These are phyloP conservation scores for Apiotrichum brassicae DNA, from an alignment of 1,284 basidiomycete genomes.

Conservation along the genomic window DNA sequence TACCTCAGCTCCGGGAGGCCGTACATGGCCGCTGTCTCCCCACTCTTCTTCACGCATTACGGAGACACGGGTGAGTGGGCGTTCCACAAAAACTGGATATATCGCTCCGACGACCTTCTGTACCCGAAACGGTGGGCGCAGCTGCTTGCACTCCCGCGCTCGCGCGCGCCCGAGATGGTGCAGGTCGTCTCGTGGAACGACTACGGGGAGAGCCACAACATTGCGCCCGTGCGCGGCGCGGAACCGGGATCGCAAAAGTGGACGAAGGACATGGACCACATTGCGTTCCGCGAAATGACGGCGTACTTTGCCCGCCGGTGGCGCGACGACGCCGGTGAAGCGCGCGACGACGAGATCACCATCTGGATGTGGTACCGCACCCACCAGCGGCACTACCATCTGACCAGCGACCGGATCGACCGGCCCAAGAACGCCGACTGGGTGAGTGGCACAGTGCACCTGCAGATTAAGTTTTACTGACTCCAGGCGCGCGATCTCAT, in stretches of 20 bases:
- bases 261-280: slow-evolving; percentile 42
- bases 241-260: slow-evolving; percentile 43
- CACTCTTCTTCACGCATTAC: slow-evolving; percentile 57
- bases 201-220: slow-evolving; percentile 44
- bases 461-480: background rate
- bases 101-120: slow-evolving; percentile 46
- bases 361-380: slow-evolving; percentile 42
- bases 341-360: slow-evolving; percentile 8
- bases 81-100: slow-evolving; percentile 48
- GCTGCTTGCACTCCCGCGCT: slow-evolving; percentile 25
- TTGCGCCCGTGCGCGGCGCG: slow-evolving; percentile 41
- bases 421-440: slow-evolving; percentile 37
- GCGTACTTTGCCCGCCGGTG: slow-evolving; percentile 30
- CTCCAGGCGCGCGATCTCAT: slow-evolving; percentile 43
- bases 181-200: slow-evolving; percentile 48
- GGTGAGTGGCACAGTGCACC: slow-evolving; percentile 23
- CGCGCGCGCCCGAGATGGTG: slow-evolving; percentile 36
- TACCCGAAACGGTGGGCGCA: slow-evolving; percentile 39
- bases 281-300: slow-evolving; percentile 42
- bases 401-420: slow-evolving; percentile 28
- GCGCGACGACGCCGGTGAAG: slow-evolving; percentile 22
- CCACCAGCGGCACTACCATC: slow-evolving; percentile 21
- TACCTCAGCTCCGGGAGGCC: slow-evolving; percentile 45
- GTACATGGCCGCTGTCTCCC: slow-evolving; percentile 59
- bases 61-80: slow-evolving; percentile 42